A percentile compares a stretch with the other conserved stretches of the same genome.
These are phyloP conservation scores for Fusarium concolor DNA, from an alignment of 2,329 filamentous ascomycete species.

Conservation along the genomic window DNA sequence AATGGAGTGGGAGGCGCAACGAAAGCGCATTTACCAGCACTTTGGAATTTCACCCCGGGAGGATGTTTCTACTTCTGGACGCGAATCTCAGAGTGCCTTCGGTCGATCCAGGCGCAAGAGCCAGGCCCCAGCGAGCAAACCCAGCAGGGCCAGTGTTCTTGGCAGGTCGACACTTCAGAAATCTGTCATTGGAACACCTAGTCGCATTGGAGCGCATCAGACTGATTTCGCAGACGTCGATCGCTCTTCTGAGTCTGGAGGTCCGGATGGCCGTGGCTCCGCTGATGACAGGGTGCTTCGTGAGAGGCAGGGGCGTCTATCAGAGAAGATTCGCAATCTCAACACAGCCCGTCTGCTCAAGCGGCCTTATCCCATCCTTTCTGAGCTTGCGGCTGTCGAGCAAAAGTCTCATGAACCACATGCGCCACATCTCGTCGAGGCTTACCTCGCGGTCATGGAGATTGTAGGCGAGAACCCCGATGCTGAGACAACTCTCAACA, in stretches of 20 bases:
- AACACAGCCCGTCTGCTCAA: constrained; percentile 78
- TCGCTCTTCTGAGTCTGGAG: constrained; percentile 63
- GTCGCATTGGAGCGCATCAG: constrained; percentile 72
- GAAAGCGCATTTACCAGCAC: constrained; percentile 93
- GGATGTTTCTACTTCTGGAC: constrained; percentile 55
- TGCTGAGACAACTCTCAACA: constrained; percentile 67
- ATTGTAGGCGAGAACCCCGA: constrained; percentile 80
- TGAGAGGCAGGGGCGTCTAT: constrained; percentile 86
- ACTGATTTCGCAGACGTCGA: constrained; percentile 77
- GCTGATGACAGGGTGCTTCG: constrained; percentile 80
- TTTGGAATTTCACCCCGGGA: constrained; percentile 83
- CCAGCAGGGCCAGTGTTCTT: constrained; percentile 63
- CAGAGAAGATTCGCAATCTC: constrained; percentile 81
- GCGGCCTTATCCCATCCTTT: constrained; percentile 77
- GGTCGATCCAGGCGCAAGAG: constrained; percentile 68
- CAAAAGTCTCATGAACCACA: constrained; percentile 75
- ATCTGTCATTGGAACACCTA: constrained; percentile 88
- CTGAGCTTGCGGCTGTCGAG: constrained; percentile 81
- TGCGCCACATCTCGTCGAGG: constrained; percentile 80
- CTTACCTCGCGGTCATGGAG: constrained; percentile 82
- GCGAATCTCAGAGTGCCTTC: constrained; percentile 67
- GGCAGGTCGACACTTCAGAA: constrained; percentile 77
- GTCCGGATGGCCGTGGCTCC: constrained; percentile 58
- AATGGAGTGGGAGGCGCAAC: constrained; percentile 95
- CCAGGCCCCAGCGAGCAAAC: constrained; percentile 60